Percentiles rank a stretch among this genome's conserved stretches.
phyloP scores from a whole-genome alignment of 495 filamentous ascomycete species.

The Aspergillus carlsbadensis region DNA sequence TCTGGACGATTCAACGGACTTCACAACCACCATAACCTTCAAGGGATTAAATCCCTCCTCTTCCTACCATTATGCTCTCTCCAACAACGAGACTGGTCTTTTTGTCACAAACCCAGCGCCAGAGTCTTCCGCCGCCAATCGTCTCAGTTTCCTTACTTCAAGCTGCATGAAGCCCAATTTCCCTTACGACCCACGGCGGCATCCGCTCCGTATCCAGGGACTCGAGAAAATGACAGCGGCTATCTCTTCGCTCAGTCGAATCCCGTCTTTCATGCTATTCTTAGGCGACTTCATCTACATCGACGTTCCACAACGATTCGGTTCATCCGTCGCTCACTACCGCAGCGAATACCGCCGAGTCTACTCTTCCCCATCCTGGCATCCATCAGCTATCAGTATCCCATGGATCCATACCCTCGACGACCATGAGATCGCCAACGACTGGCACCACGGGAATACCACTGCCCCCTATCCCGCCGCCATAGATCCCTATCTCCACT shows the following conservation, averaged over 20 bases:
- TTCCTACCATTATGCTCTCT: constrained; percentile 76
- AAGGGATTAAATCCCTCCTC: constrained; percentile 57
- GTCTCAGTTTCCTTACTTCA: constrained; percentile 84
- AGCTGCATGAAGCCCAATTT: constrained; percentile 90
- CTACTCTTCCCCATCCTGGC: constrained; percentile 91
- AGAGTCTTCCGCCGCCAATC: constrained; percentile 58
- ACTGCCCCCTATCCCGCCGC: constrained; percentile 72
- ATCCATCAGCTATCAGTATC: constrained; percentile 58
- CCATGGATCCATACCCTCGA: constrained; percentile 97
- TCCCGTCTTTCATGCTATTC: constrained; percentile 89
- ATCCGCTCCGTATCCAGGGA: constrained; percentile 79
- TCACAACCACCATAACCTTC: constrained; percentile 64
- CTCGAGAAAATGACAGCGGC: constrained; percentile 60
- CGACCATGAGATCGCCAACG: constrained; percentile 94
- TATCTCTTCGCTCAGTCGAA: constrained; percentile 59
- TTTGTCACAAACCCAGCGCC: constrained; percentile 69
- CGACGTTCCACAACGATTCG: constrained; percentile 81
- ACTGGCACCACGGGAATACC: constrained; percentile 72
- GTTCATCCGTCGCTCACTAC: constrained; percentile 69
- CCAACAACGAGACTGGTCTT: constrained; percentile 76
- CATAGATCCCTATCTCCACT: constrained; percentile 82
- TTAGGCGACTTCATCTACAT: constrained; percentile 99
- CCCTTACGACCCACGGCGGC: constrained; percentile 78
- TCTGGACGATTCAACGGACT: constrained; percentile 78
- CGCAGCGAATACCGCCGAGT: constrained; percentile 89